Base-by-base conservation (phyloP, 441 rosid genomes). In the Jatropha podagrica region DNA sequence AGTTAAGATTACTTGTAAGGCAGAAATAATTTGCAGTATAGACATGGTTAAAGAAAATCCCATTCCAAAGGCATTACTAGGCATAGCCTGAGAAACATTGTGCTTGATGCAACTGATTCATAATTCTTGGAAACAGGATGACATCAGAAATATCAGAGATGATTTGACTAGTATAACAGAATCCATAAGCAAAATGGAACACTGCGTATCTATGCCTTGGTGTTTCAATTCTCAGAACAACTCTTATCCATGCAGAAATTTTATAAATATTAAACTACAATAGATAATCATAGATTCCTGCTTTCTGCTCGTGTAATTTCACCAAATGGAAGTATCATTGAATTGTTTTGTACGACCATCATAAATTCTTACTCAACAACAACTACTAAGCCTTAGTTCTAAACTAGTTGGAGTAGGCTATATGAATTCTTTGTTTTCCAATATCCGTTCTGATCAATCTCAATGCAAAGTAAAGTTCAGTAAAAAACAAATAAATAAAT, bases 61-160 rank as follows among this genome's bases (percentile, higher is more conserved):
- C 42, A 52, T 59, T 8, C 18, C 37, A 15, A 51, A 63, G 17
- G n/a, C 17, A 42, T 60, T 44, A 17, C 48, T 20, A 23, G 54
- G 40, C 61, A 73, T 51, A 56, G 15, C 51, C 23, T 46, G 32
- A 60, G 60, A 55, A 79, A 55, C n/a, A 55, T 2, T 40, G 44
- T 17, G 26, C 64, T 66, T 40, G 32, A 48, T 63, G 61, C 44
- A 74, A 44, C 18, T 4, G 48, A 32, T 18, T n/a, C 49, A 65
- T 10, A 18, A 72, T 46, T 13, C 40, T 27, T 15, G 51, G 51
- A 68, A 27, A 38, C n/a, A 59, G 48, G 9, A 58, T 12, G 65
- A 66, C 26, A 18, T 3, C 26, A 17, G 26, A 56, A 7, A 44
- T 18, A 60, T 6, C 44, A 3, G 5, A 52, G 14, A 40, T 5